Percentiles rank a stretch among this genome's conserved stretches.
Evolutionary conservation across 805 yeast species (phyloP).

Genomic region (Candida quercuum): DNA sequence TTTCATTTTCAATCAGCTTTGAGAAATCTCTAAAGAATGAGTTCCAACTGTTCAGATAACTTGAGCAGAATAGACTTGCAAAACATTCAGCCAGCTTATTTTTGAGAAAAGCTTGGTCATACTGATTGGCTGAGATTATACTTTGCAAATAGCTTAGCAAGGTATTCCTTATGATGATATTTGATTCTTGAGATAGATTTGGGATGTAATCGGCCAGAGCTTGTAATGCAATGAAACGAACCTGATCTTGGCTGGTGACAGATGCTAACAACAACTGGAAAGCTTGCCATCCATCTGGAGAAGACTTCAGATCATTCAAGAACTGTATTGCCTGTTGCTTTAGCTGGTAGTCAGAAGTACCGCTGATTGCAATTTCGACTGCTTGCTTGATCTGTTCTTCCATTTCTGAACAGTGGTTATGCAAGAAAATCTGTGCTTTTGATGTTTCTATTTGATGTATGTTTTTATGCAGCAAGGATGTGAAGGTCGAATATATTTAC

Average conservation of each 20-base stretch:
- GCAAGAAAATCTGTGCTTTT: neutral
- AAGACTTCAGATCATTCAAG: conserved; percentile 35
- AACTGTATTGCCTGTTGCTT: conserved; percentile 36
- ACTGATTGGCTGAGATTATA: conserved; percentile 14
- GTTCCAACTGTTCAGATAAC: conserved; percentile 46
- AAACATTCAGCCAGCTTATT: conserved; percentile 56
- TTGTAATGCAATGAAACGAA: conserved; percentile 24
- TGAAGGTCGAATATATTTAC: too few relatives aligned
- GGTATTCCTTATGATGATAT: conserved; percentile 20
- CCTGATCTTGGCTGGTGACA: conserved; percentile 22
- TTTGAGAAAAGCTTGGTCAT: conserved; percentile 39
- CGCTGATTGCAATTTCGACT: conserved; percentile 26
- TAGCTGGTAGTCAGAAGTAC: conserved; percentile 19
- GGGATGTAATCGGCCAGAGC: conserved; percentile 23
- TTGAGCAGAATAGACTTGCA: conserved; percentile 43
- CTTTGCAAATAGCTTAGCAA: conserved; percentile 14
- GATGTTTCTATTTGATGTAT: too few relatives aligned
- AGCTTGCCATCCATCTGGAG: conserved; percentile 42
- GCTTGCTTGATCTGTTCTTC: conserved; percentile 26
- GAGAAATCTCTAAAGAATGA: conserved; percentile 46
- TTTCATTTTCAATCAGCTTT: conserved; percentile 25
- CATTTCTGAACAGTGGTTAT: conserved; percentile 3
- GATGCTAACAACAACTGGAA: conserved; percentile 35
- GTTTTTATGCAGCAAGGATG: too few relatives aligned
- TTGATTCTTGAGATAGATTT: conserved; percentile 13